Conservation (phyloP, 1,139 yeast genomes). For the Candida sanyaensis region DNA sequence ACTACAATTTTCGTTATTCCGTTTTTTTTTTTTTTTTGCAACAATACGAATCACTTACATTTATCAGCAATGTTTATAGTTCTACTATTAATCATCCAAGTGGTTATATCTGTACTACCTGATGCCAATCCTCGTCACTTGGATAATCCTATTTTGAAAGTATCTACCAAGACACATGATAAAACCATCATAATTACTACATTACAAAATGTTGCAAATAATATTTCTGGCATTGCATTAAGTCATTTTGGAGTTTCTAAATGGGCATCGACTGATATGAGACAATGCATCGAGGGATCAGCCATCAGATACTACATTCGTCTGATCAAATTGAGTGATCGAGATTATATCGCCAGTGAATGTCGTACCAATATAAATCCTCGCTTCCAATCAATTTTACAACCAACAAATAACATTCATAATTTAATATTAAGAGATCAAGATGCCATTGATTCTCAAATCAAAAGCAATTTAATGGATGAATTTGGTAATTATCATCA, state of each 20-base stretch:
- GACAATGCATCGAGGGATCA: conserved; percentile 29
- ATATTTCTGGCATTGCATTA: conserved; percentile 14
- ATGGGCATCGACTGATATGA: conserved; percentile 37
- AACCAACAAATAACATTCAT: conserved; percentile 26
- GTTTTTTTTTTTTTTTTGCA: conserved; percentile 7
- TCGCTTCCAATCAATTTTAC: conserved; percentile 25
- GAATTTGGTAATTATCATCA: conserved; percentile 15
- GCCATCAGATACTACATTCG: conserved; percentile 24
- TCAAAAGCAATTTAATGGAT: conserved; percentile 21
- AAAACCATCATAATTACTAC: conserved; percentile 21
- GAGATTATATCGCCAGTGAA: conserved; percentile 32
- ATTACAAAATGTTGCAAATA: conserved; percentile 25
- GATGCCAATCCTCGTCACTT: conserved; percentile 7
- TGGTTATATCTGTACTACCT: conserved; percentile 2
- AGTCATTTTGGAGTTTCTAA: conserved; percentile 23
- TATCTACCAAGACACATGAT: conserved; percentile 25
- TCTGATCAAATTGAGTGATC: conserved; percentile 18
- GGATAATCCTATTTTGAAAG: conserved; percentile 23
- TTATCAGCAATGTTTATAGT: too few relatives aligned
- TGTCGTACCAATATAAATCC: conserved; percentile 34
- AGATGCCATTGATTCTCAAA: conserved; percentile 21
- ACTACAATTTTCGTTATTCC: background rate
- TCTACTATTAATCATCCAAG: background rate
- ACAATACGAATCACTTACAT: background rate
- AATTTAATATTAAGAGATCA: conserved; percentile 17